phyloP scores from a whole-genome alignment of 2,329 filamentous ascomycete species.

The Paraphaeosphaeria sporulosa region DNA sequence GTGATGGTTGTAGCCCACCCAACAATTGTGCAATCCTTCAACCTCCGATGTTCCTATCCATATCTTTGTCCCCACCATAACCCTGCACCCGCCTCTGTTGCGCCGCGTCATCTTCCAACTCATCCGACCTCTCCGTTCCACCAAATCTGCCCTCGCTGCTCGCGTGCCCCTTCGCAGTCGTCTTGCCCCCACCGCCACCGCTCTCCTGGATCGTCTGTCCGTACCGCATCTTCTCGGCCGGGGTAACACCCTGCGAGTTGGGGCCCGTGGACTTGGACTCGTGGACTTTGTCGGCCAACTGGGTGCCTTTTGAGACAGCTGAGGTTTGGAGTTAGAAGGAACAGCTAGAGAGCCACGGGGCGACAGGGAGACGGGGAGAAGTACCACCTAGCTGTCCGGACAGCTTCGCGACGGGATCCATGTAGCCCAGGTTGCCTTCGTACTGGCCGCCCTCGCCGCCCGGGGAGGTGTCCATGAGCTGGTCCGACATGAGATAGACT shows the following conservation, averaged over 20 bases:
- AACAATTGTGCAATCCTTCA: conserved; percentile 30
- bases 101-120: conserved; percentile 46
- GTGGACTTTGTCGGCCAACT: conserved; percentile 18
- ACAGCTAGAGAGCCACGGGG: not conserved
- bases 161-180: conserved; percentile 49
- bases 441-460: conserved; percentile 70
- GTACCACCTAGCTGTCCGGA: conserved; percentile 65
- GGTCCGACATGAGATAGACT: conserved; percentile 55
- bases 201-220: conserved; percentile 65
- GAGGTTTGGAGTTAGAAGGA: not conserved
- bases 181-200: conserved; percentile 62
- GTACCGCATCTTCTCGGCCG: conserved; percentile 61
- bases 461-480: conserved; percentile 65
- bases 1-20: not conserved
- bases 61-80: conserved; percentile 59
- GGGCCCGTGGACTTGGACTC: conserved; percentile 47
- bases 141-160: conserved; percentile 53
- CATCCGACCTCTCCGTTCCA: conserved; percentile 50
- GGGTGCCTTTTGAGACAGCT: conserved; percentile 24
- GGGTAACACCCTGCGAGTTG: conserved; percentile 50
- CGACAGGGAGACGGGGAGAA: conserved; percentile 2
- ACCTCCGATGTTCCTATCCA: conserved; percentile 59
- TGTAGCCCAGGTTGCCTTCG: conserved; percentile 63
- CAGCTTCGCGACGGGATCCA: conserved; percentile 59
- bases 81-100: conserved; percentile 60